phyloP scores from a whole-genome alignment of 2,329 filamentous ascomycete genomes.

The Diplodia scrobiculata region DNA sequence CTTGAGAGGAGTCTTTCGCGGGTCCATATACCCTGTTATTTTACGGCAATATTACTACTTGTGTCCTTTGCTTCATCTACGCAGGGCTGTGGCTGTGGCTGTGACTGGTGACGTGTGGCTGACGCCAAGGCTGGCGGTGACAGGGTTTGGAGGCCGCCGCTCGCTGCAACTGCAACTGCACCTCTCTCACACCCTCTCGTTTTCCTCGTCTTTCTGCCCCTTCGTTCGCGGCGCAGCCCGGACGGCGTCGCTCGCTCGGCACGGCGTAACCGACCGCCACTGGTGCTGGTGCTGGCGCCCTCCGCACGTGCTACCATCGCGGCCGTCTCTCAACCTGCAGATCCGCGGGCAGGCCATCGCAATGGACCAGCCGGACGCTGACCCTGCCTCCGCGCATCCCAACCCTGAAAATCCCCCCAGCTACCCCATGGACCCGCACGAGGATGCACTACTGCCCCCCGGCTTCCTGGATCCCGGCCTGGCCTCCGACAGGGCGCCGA shows the following conservation, averaged over 20 bases:
- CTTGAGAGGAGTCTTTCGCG: conserved; percentile 25
- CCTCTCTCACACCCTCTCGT: neutral
- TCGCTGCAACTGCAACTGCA: neutral
- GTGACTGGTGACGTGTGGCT: neutral
- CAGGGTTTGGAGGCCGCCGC: neutral
- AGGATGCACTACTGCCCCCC: conserved; percentile 19
- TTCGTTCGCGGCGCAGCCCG: neutral
- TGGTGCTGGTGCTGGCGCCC: neutral
- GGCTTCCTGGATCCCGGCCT: conserved; percentile 20
- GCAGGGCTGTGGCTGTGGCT: neutral
- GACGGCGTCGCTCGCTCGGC: neutral
- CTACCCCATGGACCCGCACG: conserved; percentile 15
- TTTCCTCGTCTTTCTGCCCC: too few relatives aligned
- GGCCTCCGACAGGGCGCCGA: conserved; percentile 19
- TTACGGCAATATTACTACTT: conserved; percentile 13
- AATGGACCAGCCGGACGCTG: conserved; percentile 25
- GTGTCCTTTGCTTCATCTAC: neutral
- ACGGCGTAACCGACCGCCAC: neutral
- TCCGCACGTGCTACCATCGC: conserved; percentile 16
- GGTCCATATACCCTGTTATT: conserved; percentile 26
- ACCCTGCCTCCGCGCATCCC: conserved; percentile 2
- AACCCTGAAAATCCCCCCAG: conserved; percentile 5
- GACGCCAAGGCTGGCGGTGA: neutral
- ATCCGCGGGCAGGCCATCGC: neutral
- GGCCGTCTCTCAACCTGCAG: neutral